phyloP scores from a whole-genome alignment of 306 rosid genomes.

The Trifolium fragiferum region DNA sequence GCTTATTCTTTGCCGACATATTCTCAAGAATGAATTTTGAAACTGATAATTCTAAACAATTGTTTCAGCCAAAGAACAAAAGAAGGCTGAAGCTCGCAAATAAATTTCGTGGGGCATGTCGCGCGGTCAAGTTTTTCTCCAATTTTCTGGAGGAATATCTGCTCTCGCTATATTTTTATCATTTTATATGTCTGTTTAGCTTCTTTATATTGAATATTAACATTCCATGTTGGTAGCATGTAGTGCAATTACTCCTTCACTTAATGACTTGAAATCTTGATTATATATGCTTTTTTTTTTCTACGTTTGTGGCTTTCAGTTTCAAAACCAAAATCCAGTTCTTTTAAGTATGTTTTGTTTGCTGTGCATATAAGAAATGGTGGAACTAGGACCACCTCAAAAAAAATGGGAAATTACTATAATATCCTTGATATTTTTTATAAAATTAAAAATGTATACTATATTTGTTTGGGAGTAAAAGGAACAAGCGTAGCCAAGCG shows the following conservation, averaged over 20 bases:
- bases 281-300: background rate
- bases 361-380: background rate
- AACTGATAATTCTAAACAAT: constrained; percentile 35
- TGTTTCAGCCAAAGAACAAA: constrained; percentile 80
- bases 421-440: too few relatives aligned
- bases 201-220: constrained; percentile 35
- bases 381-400: too few relatives aligned
- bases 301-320: background rate
- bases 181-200: constrained; percentile 20
- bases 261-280: constrained; percentile 16
- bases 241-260: constrained; percentile 29
- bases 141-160: constrained; percentile 34
- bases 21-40: background rate
- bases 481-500: too few relatives aligned
- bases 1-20: background rate
- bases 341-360: background rate
- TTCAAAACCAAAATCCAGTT: background rate
- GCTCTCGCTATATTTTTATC: constrained; percentile 17
- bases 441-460: too few relatives aligned
- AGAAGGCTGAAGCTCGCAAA: constrained; percentile 80
- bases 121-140: constrained; percentile 18
- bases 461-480: too few relatives aligned
- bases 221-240: constrained; percentile 34
- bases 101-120: constrained; percentile 40
- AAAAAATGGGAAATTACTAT: too few relatives aligned